Conservation (phyloP, 768 basidiomycete genomes). For the Calocybe gangraenosa region DNA sequence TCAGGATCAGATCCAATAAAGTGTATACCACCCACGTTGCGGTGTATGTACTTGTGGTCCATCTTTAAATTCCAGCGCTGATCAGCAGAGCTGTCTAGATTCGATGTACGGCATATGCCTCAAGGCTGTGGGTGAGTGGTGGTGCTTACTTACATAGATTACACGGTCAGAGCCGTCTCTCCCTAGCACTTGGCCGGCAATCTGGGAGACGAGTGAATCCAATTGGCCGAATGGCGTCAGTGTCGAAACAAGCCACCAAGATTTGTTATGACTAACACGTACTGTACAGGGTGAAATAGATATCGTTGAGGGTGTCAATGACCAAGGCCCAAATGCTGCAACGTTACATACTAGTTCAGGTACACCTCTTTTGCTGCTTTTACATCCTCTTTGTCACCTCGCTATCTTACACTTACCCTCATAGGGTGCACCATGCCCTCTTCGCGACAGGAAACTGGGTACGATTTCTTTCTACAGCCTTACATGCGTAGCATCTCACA, state of each 20-base stretch:
- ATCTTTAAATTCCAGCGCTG: not conserved
- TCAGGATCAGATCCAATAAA: conserved; percentile 49
- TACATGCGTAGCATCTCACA: not conserved
- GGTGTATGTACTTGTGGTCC: conserved; percentile 33
- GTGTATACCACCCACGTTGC: conserved; percentile 49
- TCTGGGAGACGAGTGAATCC: conserved; percentile 48
- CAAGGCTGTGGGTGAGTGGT: conserved; percentile 42
- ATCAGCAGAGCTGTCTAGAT: conserved; percentile 20
- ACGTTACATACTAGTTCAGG: conserved; percentile 54
- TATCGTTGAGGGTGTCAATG: conserved; percentile 57
- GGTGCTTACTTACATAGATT: not conserved
- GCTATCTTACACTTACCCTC: not conserved
- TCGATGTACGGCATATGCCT: conserved; percentile 48
- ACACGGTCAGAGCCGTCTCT: not conserved
- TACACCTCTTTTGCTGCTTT: conserved; percentile 12
- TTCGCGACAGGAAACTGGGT: conserved; percentile 38
- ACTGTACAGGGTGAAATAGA: conserved; percentile 24
- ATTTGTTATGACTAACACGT: conserved; percentile 43
- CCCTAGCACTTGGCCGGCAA: conserved; percentile 38
- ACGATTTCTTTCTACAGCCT: not conserved
- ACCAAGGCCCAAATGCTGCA: conserved; percentile 44
- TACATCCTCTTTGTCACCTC: not conserved
- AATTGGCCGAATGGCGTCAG: conserved; percentile 47
- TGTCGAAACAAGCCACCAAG: too few species aligned
- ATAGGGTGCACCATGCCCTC: conserved; percentile 39